Conservation (phyloP, 306 rosid species). For the Gleditsia sinensis region DNA sequence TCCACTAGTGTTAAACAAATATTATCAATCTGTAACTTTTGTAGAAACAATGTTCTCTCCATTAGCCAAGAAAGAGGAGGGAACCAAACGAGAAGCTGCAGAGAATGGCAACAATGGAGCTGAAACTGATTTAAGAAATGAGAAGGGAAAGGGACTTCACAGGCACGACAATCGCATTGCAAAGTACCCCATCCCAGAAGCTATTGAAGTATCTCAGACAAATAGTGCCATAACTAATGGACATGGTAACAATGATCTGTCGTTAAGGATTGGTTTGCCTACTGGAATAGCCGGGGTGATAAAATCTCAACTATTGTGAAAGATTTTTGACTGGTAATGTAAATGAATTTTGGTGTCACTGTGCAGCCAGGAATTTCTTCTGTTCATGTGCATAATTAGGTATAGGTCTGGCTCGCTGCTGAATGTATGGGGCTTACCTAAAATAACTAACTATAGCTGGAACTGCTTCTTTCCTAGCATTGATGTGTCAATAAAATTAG, state of each 20-base stretch:
- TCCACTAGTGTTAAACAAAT: slow-evolving; percentile 13
- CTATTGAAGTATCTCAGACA: slow-evolving; percentile 33
- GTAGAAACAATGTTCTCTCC: slow-evolving; percentile 39
- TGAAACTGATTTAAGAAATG: slow-evolving; percentile 31
- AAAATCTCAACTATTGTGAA: slow-evolving; percentile 10
- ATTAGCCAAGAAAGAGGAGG: slow-evolving; percentile 17
- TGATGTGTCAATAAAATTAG: neutral
- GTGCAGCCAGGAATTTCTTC: slow-evolving; percentile 20
- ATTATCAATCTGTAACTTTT: slow-evolving; percentile 21
- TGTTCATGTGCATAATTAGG: slow-evolving; percentile 14
- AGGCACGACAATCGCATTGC: slow-evolving; percentile 35
- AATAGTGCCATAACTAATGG: slow-evolving; percentile 37
- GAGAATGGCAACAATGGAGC: slow-evolving; percentile 32
- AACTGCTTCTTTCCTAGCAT: slow-evolving; percentile 1
- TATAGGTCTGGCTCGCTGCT: slow-evolving; percentile 11
- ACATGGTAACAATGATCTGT: slow-evolving; percentile 34
- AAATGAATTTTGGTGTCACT: slow-evolving; percentile 4
- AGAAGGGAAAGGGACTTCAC: slow-evolving; percentile 38
- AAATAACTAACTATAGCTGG: slow-evolving; percentile 12
- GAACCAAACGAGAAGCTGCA: slow-evolving; percentile 33
- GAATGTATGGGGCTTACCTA: slow-evolving; percentile 24
- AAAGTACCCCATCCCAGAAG: slow-evolving; percentile 41
- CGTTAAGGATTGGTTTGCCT: slow-evolving; percentile 37
- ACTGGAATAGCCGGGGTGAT: slow-evolving; percentile 23
- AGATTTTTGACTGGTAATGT: slow-evolving; percentile 20